These are phyloP conservation scores for Penicillium lagena DNA, from an alignment of 495 filamentous ascomycete genomes.

Conservation along the genomic window DNA sequence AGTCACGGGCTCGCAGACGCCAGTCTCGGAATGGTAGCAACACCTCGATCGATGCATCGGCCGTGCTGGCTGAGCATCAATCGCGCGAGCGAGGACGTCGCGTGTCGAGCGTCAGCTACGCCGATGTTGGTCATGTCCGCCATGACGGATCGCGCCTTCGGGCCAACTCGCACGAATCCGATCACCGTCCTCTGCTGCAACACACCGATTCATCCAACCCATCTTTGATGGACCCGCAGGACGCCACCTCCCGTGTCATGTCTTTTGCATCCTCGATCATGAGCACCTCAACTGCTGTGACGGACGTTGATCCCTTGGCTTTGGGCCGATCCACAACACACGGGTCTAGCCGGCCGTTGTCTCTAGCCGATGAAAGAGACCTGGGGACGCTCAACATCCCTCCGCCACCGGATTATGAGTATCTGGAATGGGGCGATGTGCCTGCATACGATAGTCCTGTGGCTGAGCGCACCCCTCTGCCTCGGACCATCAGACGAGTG, in stretches of 20 bases:
- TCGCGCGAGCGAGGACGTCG: slow-evolving; percentile 63
- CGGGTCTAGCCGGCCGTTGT: slow-evolving; percentile 11
- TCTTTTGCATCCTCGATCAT: slow-evolving; percentile 31
- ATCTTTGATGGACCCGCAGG: slow-evolving; percentile 14
- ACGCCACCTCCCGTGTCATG: slow-evolving; percentile 23
- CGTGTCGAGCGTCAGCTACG: slow-evolving; percentile 81
- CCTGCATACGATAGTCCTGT: slow-evolving; percentile 36
- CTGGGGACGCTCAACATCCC: slow-evolving; percentile 28
- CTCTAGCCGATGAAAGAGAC: slow-evolving; percentile 29
- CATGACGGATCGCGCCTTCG: slow-evolving; percentile 86
- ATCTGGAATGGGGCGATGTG: slow-evolving; percentile 44
- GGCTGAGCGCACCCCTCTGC: slow-evolving; percentile 14
- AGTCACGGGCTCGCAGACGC: slow-evolving; percentile 20
- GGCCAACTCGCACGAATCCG: slow-evolving; percentile 72
- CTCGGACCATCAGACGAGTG: slow-evolving; percentile 17
- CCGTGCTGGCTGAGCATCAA: slow-evolving; percentile 57
- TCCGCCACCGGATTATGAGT: slow-evolving; percentile 38
- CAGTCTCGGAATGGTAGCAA: slow-evolving; percentile 25
- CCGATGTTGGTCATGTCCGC: slow-evolving; percentile 74
- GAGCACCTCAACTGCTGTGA: slow-evolving; percentile 14
- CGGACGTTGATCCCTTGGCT: slow-evolving; percentile 24
- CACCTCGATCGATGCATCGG: slow-evolving; percentile 18
- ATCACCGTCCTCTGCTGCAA: slow-evolving; percentile 65
- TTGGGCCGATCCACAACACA: slow-evolving; percentile 18
- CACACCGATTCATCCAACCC: slow-evolving; percentile 36